Evolutionary conservation across 352 stramenopile species (phyloP).

Genomic region (Phytophthora citricola): DNA sequence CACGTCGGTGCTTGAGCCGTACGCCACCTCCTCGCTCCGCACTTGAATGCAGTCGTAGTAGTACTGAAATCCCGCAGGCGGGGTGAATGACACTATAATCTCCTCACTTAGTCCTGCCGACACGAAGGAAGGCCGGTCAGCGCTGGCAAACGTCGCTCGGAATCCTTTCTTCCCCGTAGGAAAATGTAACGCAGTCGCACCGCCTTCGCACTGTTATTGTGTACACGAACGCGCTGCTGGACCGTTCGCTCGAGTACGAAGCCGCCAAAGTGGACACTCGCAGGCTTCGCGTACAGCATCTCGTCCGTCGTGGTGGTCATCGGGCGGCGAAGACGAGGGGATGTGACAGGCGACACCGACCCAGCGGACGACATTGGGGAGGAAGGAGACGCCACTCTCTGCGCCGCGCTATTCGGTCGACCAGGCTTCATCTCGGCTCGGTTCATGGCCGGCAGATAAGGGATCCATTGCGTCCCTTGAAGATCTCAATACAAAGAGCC

Average conservation of each 20-base stretch:
- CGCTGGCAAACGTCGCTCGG: slow-evolving; percentile 49
- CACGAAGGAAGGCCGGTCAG: slow-evolving; percentile 66
- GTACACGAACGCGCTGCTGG: slow-evolving; percentile 71
- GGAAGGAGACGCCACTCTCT: not conserved
- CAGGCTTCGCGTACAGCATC: slow-evolving; percentile 57
- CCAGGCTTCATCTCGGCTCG: slow-evolving; percentile 6
- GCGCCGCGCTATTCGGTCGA: slow-evolving; percentile 3
- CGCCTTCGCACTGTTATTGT: slow-evolving; percentile 80
- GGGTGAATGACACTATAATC: slow-evolving; percentile 76
- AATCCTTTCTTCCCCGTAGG: slow-evolving; percentile 52
- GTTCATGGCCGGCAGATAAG: slow-evolving; percentile 9
- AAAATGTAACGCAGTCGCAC: slow-evolving; percentile 78
- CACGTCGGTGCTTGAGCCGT: slow-evolving; percentile 58
- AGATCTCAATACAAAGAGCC: slow-evolving; percentile 2
- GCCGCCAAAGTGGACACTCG: slow-evolving; percentile 90
- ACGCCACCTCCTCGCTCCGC: slow-evolving; percentile 73
- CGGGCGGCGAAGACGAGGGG: slow-evolving; percentile 28
- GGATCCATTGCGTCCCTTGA: slow-evolving; percentile 1
- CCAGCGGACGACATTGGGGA: slow-evolving; percentile 17
- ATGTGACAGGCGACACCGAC: slow-evolving; percentile 23
- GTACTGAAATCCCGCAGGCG: slow-evolving; percentile 78
- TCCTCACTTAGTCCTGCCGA: slow-evolving; percentile 81
- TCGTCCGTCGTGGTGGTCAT: slow-evolving; percentile 34
- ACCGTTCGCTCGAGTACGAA: slow-evolving; percentile 71
- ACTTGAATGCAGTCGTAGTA: slow-evolving; percentile 91